Conservation (phyloP, 1,139 yeast genomes). For the Debaryomyces sp. region DNA sequence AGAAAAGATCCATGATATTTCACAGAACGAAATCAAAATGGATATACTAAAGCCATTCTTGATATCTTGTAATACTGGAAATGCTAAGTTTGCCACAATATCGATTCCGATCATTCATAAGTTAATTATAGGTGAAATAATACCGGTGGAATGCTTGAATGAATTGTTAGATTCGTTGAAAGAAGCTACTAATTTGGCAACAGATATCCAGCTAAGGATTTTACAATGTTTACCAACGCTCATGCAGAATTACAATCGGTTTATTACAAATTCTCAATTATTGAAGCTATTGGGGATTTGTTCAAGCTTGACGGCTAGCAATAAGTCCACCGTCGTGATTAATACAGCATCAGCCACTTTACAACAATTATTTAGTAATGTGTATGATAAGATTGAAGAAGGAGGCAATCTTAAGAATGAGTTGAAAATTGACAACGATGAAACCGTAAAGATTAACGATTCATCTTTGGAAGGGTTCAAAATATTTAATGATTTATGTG, state of each 20-base stretch:
- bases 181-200: constrained; percentile 75
- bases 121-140: constrained; percentile 48
- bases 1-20: constrained; percentile 13
- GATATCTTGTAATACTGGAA: constrained; percentile 71
- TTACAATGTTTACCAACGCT: constrained; percentile 81
- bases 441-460: constrained; percentile 46
- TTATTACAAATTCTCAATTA: constrained; percentile 58
- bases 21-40: constrained; percentile 31
- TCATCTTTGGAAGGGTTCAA: constrained; percentile 69
- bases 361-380: constrained; percentile 76
- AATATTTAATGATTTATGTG: constrained; percentile 72
- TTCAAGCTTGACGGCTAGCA: constrained; percentile 67
- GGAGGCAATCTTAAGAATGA: constrained; percentile 23
- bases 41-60: constrained; percentile 71
- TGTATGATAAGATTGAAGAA: constrained; percentile 63
- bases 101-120: constrained; percentile 72
- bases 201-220: constrained; percentile 85
- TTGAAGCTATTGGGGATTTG: constrained; percentile 69
- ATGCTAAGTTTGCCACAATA: constrained; percentile 69
- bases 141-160: constrained; percentile 56
- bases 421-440: constrained; percentile 48
- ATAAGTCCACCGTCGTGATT: constrained; percentile 75
- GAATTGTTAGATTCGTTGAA: constrained; percentile 64
- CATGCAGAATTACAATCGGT: constrained; percentile 60
- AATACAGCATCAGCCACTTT: constrained; percentile 93